phyloP scores from a whole-genome alignment of 1,139 yeast species.

The Suhomyces bokatorum region DNA sequence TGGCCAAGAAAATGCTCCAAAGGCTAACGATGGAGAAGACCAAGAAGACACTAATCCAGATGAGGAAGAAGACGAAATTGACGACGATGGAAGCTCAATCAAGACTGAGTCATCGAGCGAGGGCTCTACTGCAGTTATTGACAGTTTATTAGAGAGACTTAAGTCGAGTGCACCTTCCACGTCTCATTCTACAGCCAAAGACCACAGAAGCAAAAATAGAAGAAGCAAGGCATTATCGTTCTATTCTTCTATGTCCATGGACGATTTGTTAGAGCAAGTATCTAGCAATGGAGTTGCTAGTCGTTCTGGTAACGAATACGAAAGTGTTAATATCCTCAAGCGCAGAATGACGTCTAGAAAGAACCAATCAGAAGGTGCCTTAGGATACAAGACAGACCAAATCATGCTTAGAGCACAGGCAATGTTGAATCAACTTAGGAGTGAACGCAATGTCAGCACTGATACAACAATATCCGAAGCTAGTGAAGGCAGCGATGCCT shows the following conservation, averaged over 20 bases:
- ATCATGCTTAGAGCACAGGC: conserved; percentile 42
- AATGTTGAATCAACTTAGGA: conserved; percentile 41
- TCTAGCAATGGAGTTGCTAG: background rate
- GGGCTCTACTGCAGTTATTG: conserved; percentile 35
- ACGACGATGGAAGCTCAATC: conserved; percentile 9
- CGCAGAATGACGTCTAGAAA: conserved; percentile 41
- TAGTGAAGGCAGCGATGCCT: conserved; percentile 5
- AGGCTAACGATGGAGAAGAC: conserved; percentile 9
- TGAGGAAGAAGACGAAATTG: conserved; percentile 11
- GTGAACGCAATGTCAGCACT: conserved; percentile 13
- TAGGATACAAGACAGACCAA: conserved; percentile 25
- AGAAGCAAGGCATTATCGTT: conserved; percentile 40
- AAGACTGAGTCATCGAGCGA: conserved; percentile 19
- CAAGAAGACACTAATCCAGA: conserved; percentile 12
- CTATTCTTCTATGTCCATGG: conserved; percentile 33
- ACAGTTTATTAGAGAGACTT: conserved; percentile 38
- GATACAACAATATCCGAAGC: conserved; percentile 7
- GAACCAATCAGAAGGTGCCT: conserved; percentile 18
- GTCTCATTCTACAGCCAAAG: conserved; percentile 22
- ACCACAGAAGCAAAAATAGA: conserved; percentile 25
- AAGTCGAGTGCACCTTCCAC: conserved; percentile 33
- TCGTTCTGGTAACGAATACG: conserved; percentile 28
- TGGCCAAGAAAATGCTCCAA: conserved; percentile 9
- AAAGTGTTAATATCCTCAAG: conserved; percentile 41
- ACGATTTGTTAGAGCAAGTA: conserved; percentile 22